phyloP scores from a whole-genome alignment of 805 yeast species.

The Sugiyamaella smithiae region DNA sequence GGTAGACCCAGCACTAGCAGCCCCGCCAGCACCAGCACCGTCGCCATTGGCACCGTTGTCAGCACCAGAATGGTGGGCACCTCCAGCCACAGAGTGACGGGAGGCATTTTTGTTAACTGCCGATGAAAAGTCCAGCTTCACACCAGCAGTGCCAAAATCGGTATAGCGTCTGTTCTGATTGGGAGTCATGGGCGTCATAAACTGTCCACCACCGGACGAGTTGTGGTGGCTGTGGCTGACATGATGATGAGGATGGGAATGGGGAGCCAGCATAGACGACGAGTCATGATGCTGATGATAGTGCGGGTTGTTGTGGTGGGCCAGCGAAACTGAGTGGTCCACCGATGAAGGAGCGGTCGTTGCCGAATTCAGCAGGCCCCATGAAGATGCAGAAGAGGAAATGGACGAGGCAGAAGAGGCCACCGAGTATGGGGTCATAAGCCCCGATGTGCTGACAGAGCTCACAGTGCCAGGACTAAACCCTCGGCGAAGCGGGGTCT shows the following conservation, averaged over 20 bases:
- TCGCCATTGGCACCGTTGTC: neutral
- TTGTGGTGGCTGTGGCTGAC: neutral
- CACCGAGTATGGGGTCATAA: constrained; percentile 17
- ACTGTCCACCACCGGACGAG: constrained; percentile 2
- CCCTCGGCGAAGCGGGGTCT: neutral
- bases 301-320: too few species aligned
- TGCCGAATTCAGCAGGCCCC: too few species aligned
- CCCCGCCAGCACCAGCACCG: too few species aligned
- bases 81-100: neutral
- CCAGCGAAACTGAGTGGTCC: neutral
- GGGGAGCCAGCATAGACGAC: too few species aligned
- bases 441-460: constrained; percentile 6
- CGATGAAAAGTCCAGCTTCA: constrained; percentile 22
- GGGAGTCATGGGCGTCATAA: constrained; percentile 22
- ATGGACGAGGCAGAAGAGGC: constrained; percentile 5
- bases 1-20: constrained; percentile 8
- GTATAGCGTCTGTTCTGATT: constrained; percentile 7
- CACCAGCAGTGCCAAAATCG: constrained; percentile 12
- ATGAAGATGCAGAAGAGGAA: too few species aligned
- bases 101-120: constrained; percentile 1
- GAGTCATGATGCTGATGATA: too few species aligned
- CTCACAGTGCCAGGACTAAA: neutral
- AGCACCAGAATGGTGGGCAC: too few species aligned
- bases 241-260: neutral
- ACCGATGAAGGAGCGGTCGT: neutral